phyloP scores from a whole-genome alignment of 73 alveolate genomes.

The Blepharisma stoltei region DNA sequence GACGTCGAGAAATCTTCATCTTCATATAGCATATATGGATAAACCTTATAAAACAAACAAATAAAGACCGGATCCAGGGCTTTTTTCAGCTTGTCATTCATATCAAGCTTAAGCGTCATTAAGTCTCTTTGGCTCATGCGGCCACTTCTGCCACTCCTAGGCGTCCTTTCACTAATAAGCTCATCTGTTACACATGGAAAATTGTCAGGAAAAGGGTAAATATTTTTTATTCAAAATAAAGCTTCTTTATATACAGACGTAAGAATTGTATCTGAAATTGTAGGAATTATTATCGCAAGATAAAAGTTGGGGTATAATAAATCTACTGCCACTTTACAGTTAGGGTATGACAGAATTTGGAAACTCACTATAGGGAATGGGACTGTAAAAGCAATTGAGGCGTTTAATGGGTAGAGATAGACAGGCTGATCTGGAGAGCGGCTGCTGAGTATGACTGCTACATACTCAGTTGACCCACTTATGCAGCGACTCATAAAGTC shows the following conservation, averaged over 20 bases:
- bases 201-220: neutral
- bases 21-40: constrained; percentile 4
- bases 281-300: neutral
- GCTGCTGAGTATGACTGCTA: neutral
- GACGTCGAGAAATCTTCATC: constrained; percentile 16
- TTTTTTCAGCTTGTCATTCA: neutral
- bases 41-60: neutral
- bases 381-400: neutral
- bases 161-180: neutral
- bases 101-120: neutral
- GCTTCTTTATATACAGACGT: neutral
- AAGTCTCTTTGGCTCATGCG: neutral
- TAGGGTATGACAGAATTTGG: neutral
- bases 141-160: neutral
- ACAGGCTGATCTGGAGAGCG: constrained; percentile 3
- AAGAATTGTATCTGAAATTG: neutral
- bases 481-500: neutral
- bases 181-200: neutral
- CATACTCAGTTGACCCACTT: neutral
- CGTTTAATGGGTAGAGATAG: neutral
- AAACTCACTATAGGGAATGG: neutral
- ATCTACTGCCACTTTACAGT: neutral
- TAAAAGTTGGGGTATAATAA: neutral
- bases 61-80: neutral
- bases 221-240: neutral